Evolutionary conservation across 495 filamentous ascomycete species (phyloP), one percentile per base, ranked within the genome.

Genomic region (Penicillium crystallinum): DNA sequence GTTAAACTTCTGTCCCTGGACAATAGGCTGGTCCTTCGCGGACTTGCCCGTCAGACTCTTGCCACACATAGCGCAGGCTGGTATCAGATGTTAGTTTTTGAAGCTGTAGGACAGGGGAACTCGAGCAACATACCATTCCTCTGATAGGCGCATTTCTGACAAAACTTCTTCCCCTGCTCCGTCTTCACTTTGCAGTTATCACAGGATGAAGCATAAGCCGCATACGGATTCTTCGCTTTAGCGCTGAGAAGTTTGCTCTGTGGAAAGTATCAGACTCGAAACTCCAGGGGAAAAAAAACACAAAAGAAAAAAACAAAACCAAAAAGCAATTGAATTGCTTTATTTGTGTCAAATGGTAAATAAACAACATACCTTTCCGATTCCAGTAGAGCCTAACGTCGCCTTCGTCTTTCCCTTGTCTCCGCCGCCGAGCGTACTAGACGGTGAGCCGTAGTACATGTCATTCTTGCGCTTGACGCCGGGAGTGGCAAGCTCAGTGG

Each of bases 401-500:
- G 60, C 8, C 37, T 72, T 63, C 43, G 75, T 70, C 64, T 84
- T 85, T 39, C 74, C 73, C 38, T 81, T 56, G 18, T 38, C 71
- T 31, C 78, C 77, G 30, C 73, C 77, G 21, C 75, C 82, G n/a
- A 78, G 51, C 3, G 23, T 27, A 44, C 80, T 78, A 25, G 81
- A 77, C 3, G 81, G 69, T 1, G 83, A 87, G 45, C 85, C 84
- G 61, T 83, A 79, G 72, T 88, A 88, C 75, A 87, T 81, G 33
- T 88, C 85, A 62, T 68, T 80, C 69, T 85, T 86, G 65, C 79
- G 81, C 65, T 88, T 87, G 57, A 88, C 85, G 29, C 76, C 77
- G 0, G 85, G 85, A 1, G 85, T 87, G 51, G 82, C 82, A 39
- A 88, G 79, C 23, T 81, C 74, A 18, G 85, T 87, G 39, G 71